Conservation (phyloP, 495 filamentous ascomycete genomes). For the Aspergillus sparsus region DNA sequence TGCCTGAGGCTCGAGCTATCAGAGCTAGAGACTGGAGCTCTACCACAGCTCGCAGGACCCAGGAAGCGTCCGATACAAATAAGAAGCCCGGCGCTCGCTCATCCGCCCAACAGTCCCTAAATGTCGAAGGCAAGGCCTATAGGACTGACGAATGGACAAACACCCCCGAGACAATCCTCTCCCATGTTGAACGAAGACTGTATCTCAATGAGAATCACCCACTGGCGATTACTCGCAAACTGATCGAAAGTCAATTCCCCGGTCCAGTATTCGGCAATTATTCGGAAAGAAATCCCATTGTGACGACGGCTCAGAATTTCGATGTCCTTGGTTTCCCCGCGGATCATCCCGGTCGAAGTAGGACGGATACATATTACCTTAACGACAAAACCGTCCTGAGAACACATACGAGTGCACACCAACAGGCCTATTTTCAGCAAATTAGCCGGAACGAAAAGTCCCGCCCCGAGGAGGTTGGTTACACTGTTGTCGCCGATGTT, state of each 20-base stretch:
- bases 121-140: conserved; percentile 65
- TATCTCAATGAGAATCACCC: conserved; percentile 90
- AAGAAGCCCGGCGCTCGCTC: conserved; percentile 15
- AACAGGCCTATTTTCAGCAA: conserved; percentile 78
- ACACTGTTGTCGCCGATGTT: conserved; percentile 91
- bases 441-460: conserved; percentile 43
- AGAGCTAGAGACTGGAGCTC: conserved; percentile 37
- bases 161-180: conserved; percentile 70
- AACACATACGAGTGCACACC: conserved; percentile 92
- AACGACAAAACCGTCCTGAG: conserved; percentile 81
- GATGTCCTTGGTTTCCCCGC: conserved; percentile 87
- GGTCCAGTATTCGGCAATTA: conserved; percentile 69
- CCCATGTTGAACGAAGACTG: conserved; percentile 69
- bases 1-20: conserved; percentile 15
- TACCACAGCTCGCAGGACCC: conserved; percentile 33
- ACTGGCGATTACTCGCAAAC: conserved; percentile 80
- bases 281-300: conserved; percentile 77
- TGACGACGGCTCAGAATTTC: conserved; percentile 87
- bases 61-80: conserved; percentile 19
- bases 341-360: conserved; percentile 86
- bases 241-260: conserved; percentile 90
- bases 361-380: conserved; percentile 94
- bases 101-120: conserved; percentile 24
- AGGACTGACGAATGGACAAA: conserved; percentile 82
- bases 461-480: conserved; percentile 71